Percentiles rank a stretch among this genome's conserved stretches.
phyloP scores from a whole-genome alignment of 495 filamentous ascomycete species.

The Penicillium herquei region DNA sequence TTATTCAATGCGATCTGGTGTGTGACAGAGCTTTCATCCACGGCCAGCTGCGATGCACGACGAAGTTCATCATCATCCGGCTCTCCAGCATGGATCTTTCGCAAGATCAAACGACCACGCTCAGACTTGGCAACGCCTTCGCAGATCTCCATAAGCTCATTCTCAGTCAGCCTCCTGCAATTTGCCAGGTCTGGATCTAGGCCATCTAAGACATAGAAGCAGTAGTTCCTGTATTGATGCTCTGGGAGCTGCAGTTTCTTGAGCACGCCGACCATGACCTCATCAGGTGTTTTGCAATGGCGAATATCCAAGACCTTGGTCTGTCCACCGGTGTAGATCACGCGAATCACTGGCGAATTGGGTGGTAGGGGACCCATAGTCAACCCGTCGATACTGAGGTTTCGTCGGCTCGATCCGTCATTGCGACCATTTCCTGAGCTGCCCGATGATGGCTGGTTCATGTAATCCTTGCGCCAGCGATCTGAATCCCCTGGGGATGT shows the following conservation, averaged over 20 bases:
- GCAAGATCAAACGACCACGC: slow-evolving; percentile 82
- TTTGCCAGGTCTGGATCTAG: slow-evolving; percentile 74
- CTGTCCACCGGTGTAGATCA: slow-evolving; percentile 87
- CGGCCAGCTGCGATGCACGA: slow-evolving; percentile 76
- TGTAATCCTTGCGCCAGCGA: slow-evolving; percentile 52
- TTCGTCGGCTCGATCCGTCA: slow-evolving; percentile 47
- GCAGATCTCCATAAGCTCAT: slow-evolving; percentile 83
- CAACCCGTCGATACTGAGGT: slow-evolving; percentile 74
- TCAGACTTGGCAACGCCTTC: slow-evolving; percentile 60
- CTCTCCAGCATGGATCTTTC: slow-evolving; percentile 83
- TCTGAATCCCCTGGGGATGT: slow-evolving; percentile 60
- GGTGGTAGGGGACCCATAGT: slow-evolving; percentile 77
- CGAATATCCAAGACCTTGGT: slow-evolving; percentile 89
- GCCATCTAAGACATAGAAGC: slow-evolving; percentile 80
- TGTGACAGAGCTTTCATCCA: slow-evolving; percentile 75
- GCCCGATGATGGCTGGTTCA: slow-evolving; percentile 47
- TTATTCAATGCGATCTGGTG: slow-evolving; percentile 62
- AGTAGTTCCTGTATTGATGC: slow-evolving; percentile 74
- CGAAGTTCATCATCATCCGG: slow-evolving; percentile 78
- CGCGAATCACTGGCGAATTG: slow-evolving; percentile 79
- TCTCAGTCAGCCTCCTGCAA: slow-evolving; percentile 76
- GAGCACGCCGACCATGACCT: slow-evolving; percentile 81
- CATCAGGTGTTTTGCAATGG: slow-evolving; percentile 84
- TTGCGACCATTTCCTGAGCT: slow-evolving; percentile 46
- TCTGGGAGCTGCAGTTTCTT: slow-evolving; percentile 77